These are phyloP conservation scores for Coniochaeta sp. DNA, from an alignment of 2,329 filamentous ascomycete species.

Conservation along the genomic window DNA sequence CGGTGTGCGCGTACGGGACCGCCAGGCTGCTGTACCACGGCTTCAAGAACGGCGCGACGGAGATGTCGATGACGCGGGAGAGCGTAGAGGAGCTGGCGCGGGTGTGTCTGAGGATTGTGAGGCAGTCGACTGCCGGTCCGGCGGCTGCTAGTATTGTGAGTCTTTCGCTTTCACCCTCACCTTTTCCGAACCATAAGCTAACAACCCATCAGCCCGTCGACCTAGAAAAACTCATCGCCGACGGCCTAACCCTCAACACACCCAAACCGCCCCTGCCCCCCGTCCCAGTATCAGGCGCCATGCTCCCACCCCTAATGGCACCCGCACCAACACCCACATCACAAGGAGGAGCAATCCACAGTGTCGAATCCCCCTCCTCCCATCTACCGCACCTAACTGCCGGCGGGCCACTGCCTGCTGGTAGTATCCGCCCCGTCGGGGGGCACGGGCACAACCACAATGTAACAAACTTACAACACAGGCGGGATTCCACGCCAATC, in stretches of 20 bases:
- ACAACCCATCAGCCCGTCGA: slow-evolving; percentile 28
- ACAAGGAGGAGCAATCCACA: neutral
- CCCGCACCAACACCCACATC: neutral
- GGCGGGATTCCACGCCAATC: neutral
- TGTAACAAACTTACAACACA: neutral
- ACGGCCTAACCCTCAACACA: slow-evolving; percentile 28
- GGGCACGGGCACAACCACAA: neutral
- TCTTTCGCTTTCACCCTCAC: neutral
- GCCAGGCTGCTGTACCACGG: slow-evolving; percentile 45
- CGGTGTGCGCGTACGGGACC: slow-evolving; percentile 49
- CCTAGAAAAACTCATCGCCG: slow-evolving; percentile 42
- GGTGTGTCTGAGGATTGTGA: slow-evolving; percentile 44
- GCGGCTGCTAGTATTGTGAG: slow-evolving; percentile 41
- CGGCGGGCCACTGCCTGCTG: neutral
- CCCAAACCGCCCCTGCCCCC: slow-evolving; percentile 4
- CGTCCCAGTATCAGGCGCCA: neutral
- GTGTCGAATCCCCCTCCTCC: neutral
- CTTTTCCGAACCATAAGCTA: neutral
- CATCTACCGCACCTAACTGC: neutral
- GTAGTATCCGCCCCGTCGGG: neutral
- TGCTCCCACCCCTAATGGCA: neutral
- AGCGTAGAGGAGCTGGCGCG: slow-evolving; percentile 40
- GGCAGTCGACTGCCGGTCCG: slow-evolving; percentile 42
- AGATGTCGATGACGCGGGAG: slow-evolving; percentile 36
- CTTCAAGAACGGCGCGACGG: slow-evolving; percentile 35